Percentiles rank a stretch among this genome's conserved stretches.
These are phyloP conservation scores for Hymenoscyphus salicellus DNA, from an alignment of 2,329 filamentous ascomycete species.

Conservation along the genomic window DNA sequence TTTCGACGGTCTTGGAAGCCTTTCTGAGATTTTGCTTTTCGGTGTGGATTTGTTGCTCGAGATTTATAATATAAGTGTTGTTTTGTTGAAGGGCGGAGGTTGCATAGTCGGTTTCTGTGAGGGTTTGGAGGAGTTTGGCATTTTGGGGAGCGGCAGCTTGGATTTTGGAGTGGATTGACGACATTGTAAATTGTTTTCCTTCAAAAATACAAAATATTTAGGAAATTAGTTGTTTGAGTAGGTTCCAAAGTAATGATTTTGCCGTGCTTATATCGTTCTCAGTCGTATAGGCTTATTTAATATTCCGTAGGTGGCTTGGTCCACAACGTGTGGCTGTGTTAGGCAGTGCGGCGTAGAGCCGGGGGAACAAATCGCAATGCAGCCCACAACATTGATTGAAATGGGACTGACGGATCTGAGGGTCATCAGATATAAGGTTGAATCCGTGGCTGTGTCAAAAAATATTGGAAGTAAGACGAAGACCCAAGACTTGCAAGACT, in stretches of 20 bases:
- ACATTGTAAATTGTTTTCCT: constrained; percentile 5
- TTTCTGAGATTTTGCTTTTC: constrained; percentile 40
- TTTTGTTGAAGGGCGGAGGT: constrained; percentile 46
- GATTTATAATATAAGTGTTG: constrained; percentile 43
- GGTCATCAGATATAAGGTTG: too few species aligned
- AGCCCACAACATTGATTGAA: too few species aligned
- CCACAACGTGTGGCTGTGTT: not conserved
- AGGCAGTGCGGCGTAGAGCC: not conserved
- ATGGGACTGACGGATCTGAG: too few species aligned
- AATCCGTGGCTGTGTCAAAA: too few species aligned
- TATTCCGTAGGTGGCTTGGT: not conserved
- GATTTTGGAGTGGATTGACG: constrained; percentile 36
- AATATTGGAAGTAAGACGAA: too few species aligned
- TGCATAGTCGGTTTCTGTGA: constrained; percentile 51
- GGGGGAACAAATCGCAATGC: too few species aligned
- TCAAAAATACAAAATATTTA: too few species aligned
- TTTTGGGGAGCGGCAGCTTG: constrained; percentile 42
- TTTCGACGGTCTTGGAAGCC: constrained; percentile 42
- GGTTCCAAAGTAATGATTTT: too few species aligned
- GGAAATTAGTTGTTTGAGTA: too few species aligned
- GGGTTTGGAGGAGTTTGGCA: constrained; percentile 43
- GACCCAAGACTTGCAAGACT: too few species aligned
- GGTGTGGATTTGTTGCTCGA: constrained; percentile 41
- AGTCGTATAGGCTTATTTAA: not conserved
- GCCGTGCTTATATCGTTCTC: not conserved